Base-by-base conservation (phyloP, 2,329 filamentous ascomycete genomes). In the Sarocladiaceae sp. region DNA sequence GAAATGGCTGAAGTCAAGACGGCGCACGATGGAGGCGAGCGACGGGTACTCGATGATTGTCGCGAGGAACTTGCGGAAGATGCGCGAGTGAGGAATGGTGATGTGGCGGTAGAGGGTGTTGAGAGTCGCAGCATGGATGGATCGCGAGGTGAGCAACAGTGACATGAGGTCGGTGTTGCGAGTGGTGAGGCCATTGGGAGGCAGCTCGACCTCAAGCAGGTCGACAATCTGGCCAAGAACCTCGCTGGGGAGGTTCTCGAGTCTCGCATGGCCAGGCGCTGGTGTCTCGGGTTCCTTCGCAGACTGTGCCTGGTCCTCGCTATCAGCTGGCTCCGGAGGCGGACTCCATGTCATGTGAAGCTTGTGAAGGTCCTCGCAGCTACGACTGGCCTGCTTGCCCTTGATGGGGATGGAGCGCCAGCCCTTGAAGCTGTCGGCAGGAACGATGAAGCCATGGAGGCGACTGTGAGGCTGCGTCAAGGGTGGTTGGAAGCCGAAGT, bases 1-100 rank as follows among this genome's bases (percentile, higher is more conserved):
- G 70, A 92, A 92, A 73, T 92, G 88, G 56, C 87, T 91, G 62
- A 94, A 92, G 70, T 94, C 89, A 42, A 93, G 73, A 49, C 89
- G 85, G 53, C 87, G 83, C 40, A 93, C 87, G 60, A 92, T 83
- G 36, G 83, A 86, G 42, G 88, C 89, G 51, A 92, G 75, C 8
- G 83, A 75, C 2, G 83, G 80, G 64, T 91, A 84, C 54, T 79
- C 72, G 42, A 75, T 73, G 57, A 93, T 75, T 62, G 89, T 88
- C 53, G 77, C 75, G 47, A 91, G 78, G 59, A 91, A 90, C 69
- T 93, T 93, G 64, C 84, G 84, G 71, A 92, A 94, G 65, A 91
- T 90, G 55, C 84, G 77, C 23, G 89, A 93, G 73, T 92, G 88
- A 5, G 89, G 88, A 59, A 93, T 87, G 39, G 87, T 90, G 66